Evolutionary conservation across 352 stramenopile genomes (phyloP).

Genomic region (Pilasporangium apinafurcum): DNA sequence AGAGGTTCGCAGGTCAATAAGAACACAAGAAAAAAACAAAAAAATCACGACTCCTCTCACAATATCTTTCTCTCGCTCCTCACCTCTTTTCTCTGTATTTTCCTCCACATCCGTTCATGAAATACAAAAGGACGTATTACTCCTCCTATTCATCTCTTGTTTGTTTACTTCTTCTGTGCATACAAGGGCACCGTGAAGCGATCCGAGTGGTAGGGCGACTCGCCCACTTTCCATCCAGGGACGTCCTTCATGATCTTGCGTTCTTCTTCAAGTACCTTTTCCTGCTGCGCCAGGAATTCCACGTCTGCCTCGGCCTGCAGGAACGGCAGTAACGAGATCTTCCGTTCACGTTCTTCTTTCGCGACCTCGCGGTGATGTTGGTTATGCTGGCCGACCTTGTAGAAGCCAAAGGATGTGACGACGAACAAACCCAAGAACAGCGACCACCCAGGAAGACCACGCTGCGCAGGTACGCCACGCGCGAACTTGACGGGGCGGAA

Average conservation of each 20-base stretch:
- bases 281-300: slow-evolving; percentile 81
- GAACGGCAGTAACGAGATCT: slow-evolving; percentile 90
- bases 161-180: slow-evolving; percentile 63
- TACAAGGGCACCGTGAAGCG: slow-evolving; percentile 77
- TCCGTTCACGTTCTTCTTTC: slow-evolving; percentile 88
- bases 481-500: slow-evolving; percentile 67
- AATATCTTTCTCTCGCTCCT: not conserved
- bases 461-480: slow-evolving; percentile 52
- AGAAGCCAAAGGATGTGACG: slow-evolving; percentile 69
- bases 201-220: slow-evolving; percentile 87
- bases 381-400: slow-evolving; percentile 77
- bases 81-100: too few species aligned
- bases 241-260: slow-evolving; percentile 95
- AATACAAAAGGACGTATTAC: too few species aligned
- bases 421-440: slow-evolving; percentile 70
- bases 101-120: too few species aligned
- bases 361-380: slow-evolving; percentile 52
- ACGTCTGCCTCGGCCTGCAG: slow-evolving; percentile 96
- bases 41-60: not conserved
- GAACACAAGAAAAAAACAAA: not conserved
- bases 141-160: not conserved
- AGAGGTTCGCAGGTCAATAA: too few species aligned
- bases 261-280: slow-evolving; percentile 88
- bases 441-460: slow-evolving; percentile 72
- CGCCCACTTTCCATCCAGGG: slow-evolving; percentile 84